phyloP scores from a whole-genome alignment of 208 protist genomes.

The Trichomonas tenax region DNA sequence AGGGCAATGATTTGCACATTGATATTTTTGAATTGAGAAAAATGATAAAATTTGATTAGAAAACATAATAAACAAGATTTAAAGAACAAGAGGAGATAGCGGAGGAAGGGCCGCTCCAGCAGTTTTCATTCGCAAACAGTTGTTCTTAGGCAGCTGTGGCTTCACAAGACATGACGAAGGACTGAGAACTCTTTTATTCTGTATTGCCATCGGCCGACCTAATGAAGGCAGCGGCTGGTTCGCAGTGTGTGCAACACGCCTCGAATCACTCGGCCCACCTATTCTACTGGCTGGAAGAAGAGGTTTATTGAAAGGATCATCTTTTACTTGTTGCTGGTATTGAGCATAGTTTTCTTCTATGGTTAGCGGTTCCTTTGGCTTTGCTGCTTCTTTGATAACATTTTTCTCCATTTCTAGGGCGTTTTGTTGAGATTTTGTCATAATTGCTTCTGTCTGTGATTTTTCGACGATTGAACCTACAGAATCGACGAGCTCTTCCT shows the following conservation, averaged over 20 bases:
- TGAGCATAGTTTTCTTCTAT: not conserved
- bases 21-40: no score
- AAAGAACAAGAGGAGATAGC: not conserved
- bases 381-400: not conserved
- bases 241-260: not conserved
- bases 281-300: not conserved
- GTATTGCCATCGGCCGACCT: not conserved
- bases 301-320: not conserved
- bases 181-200: not conserved
- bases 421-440: not conserved
- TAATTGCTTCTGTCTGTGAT: not conserved
- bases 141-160: not conserved
- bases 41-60: no score
- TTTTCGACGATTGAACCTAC: not conserved
- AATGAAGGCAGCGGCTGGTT: not conserved
- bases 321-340: not conserved
- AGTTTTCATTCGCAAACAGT: not conserved
- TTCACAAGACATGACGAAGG: not conserved
- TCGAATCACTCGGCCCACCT: not conserved
- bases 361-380: not conserved
- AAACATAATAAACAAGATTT: not conserved
- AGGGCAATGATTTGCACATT: no score
- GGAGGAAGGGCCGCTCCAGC: not conserved
- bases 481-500: not conserved
- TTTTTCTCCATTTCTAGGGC: not conserved